phyloP scores from a whole-genome alignment of 257 asterid species.

The Nicotiana noctiflora region DNA sequence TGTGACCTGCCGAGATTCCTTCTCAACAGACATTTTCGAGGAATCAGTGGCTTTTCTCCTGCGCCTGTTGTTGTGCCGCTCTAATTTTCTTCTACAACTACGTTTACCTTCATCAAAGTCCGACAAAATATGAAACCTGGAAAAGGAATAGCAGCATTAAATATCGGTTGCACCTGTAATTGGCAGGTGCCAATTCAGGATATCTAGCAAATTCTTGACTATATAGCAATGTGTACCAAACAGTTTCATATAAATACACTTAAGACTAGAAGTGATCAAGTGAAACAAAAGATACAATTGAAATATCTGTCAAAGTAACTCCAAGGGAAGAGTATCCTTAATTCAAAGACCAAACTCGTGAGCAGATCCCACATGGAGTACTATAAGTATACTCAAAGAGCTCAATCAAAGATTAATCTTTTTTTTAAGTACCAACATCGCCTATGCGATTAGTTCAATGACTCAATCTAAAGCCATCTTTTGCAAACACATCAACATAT shows the following conservation, averaged over 20 bases:
- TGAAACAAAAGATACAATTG: background rate
- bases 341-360: no score
- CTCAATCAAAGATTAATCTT: background rate
- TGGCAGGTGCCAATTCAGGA: background rate
- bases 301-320: background rate
- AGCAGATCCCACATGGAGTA: background rate
- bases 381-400: background rate
- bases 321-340: background rate
- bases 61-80: constrained; percentile 81
- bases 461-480: background rate
- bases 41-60: constrained; percentile 59
- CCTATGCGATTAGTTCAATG: background rate
- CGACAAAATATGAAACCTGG: constrained; percentile 75
- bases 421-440: background rate
- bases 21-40: constrained; percentile 38
- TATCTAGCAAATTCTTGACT: background rate
- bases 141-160: constrained; percentile 14
- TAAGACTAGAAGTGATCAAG: background rate
- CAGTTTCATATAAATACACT: background rate
- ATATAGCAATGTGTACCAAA: background rate
- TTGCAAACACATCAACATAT: background rate
- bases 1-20: constrained; percentile 36
- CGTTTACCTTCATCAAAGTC: constrained; percentile 91
- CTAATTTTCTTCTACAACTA: constrained; percentile 88
- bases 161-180: background rate